These are phyloP conservation scores for Sclerotinia minor DNA, from an alignment of 2,329 filamentous ascomycete species.

Conservation along the genomic window DNA sequence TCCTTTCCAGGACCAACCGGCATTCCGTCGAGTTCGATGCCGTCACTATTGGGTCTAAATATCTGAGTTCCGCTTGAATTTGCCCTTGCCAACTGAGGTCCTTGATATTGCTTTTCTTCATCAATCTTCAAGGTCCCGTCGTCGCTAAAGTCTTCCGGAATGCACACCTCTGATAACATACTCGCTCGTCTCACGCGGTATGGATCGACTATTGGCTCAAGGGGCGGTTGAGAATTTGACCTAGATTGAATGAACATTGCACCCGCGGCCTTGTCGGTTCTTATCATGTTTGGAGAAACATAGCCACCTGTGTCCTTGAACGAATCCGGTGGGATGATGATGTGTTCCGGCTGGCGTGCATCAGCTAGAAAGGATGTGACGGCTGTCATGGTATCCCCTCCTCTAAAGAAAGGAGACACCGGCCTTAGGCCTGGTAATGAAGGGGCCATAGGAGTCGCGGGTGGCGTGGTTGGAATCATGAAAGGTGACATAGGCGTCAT, in stretches of 20 bases:
- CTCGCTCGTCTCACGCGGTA: slow-evolving; percentile 8
- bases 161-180: slow-evolving; percentile 26
- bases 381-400: neutral
- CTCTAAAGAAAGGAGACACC: slow-evolving; percentile 5
- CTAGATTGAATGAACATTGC: slow-evolving; percentile 21
- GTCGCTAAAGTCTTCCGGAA: slow-evolving; percentile 4
- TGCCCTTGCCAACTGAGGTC: slow-evolving; percentile 30
- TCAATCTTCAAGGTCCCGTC: slow-evolving; percentile 6
- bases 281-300: slow-evolving; percentile 20
- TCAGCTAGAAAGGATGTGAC: slow-evolving; percentile 3
- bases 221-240: slow-evolving; percentile 3
- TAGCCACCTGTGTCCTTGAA: slow-evolving; percentile 10
- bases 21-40: slow-evolving; percentile 39
- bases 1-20: slow-evolving; percentile 35
- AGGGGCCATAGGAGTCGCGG: neutral
- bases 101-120: neutral
- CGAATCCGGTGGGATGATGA: slow-evolving; percentile 12
- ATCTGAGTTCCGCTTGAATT: slow-evolving; percentile 40
- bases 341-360: slow-evolving; percentile 27
- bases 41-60: slow-evolving; percentile 35
- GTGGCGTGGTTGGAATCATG: neutral
- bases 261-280: slow-evolving; percentile 9
- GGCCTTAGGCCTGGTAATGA: slow-evolving; percentile 4
- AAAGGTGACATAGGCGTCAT: neutral
- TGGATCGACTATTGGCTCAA: slow-evolving; percentile 6